A percentile compares a stretch with the other conserved stretches of the same genome.
Conservation (phyloP, 2,329 filamentous ascomycete species). For the Mariannaea elegans region DNA sequence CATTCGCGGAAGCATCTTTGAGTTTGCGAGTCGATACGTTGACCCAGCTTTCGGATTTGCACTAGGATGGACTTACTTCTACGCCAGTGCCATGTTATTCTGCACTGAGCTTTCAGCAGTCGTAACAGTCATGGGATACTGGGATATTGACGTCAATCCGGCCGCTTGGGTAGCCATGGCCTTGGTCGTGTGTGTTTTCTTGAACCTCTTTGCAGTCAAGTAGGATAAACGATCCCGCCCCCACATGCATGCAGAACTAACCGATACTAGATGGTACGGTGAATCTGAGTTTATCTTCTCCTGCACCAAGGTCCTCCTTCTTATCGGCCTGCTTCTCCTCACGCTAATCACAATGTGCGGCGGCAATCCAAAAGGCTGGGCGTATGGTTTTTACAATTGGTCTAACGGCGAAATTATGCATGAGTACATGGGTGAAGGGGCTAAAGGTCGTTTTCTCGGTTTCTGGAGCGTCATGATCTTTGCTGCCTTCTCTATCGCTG, state of each 20-base stretch:
- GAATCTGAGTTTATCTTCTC: constrained; percentile 62
- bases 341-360: constrained; percentile 75
- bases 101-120: constrained; percentile 52
- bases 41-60: constrained; percentile 65
- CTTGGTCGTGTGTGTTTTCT: constrained; percentile 51
- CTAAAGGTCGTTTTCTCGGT: constrained; percentile 68
- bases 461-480: constrained; percentile 43
- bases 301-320: constrained; percentile 55
- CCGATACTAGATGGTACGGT: no score
- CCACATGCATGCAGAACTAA: no score
- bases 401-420: constrained; percentile 38
- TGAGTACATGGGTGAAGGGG: constrained; percentile 49
- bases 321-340: constrained; percentile 63
- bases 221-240: no score
- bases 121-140: constrained; percentile 52
- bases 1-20: constrained; percentile 61
- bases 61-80: constrained; percentile 58
- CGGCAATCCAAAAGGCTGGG: constrained; percentile 67
- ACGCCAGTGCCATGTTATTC: constrained; percentile 51
- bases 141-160: constrained; percentile 45
- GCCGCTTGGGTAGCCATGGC: constrained; percentile 58
- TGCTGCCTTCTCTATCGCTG: background rate
- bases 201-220: constrained; percentile 55
- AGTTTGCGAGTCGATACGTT: constrained; percentile 60
- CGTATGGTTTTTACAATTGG: constrained; percentile 68